Evolutionary conservation across 257 asterid species (phyloP).

Genomic region (Solanum chiquidenum): DNA sequence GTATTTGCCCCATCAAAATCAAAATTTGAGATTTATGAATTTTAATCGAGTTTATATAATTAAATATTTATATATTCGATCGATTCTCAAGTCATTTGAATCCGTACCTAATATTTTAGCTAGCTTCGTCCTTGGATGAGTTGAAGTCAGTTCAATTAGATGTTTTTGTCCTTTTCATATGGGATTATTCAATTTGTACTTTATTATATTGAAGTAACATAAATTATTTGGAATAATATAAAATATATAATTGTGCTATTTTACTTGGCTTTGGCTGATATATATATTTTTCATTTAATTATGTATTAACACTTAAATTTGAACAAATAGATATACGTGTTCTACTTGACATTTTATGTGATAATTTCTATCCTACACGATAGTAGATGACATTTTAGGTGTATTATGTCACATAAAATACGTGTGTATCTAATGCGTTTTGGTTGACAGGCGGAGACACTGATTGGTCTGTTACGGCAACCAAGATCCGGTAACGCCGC

Average conservation of each 20-base stretch:
- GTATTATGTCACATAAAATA: too few relatives aligned
- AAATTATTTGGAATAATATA: too few relatives aligned
- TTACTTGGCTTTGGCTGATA: too few relatives aligned
- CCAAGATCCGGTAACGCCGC: constrained; percentile 67
- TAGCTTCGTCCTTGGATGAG: background rate
- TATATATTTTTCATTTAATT: too few relatives aligned
- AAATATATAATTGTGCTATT: too few relatives aligned
- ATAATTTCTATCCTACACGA: too few relatives aligned
- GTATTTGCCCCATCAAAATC: background rate
- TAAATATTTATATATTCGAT: background rate
- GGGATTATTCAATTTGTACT: background rate
- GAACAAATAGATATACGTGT: background rate
- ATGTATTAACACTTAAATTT: too few relatives aligned
- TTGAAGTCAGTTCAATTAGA: background rate
- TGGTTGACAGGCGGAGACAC: constrained; percentile 68
- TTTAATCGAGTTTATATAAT: background rate
- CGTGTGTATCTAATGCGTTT: background rate
- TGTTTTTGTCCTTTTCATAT: background rate
- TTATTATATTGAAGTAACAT: too few relatives aligned
- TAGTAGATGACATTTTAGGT: too few relatives aligned
- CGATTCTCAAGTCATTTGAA: background rate
- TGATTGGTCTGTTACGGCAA: constrained; percentile 72
- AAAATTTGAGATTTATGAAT: too few relatives aligned
- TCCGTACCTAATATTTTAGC: background rate
- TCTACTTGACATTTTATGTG: background rate